Evolutionary conservation across 2,329 filamentous ascomycete species (phyloP).

Genomic region (Pestalotiopsis sp.): DNA sequence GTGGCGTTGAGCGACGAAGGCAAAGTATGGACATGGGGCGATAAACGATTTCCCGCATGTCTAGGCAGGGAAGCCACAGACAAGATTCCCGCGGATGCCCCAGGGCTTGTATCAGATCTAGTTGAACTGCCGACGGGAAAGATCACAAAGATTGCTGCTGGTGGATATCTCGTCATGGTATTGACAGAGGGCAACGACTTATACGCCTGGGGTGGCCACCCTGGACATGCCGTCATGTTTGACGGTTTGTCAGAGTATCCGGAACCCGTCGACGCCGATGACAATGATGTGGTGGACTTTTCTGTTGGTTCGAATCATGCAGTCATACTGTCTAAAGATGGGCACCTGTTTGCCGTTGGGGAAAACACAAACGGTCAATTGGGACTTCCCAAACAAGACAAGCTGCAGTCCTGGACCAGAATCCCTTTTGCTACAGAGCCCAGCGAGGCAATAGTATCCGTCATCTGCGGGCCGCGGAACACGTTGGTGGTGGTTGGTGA

Average conservation of each 20-base stretch:
- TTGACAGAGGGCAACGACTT: slow-evolving; percentile 59
- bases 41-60: slow-evolving; percentile 58
- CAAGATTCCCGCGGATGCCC: slow-evolving; percentile 47
- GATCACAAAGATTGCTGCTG: slow-evolving; percentile 56
- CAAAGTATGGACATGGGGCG: slow-evolving; percentile 57
- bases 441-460: slow-evolving; percentile 37
- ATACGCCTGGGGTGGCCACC: slow-evolving; percentile 63
- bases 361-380: slow-evolving; percentile 62
- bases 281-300: slow-evolving; percentile 57
- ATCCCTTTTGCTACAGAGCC: slow-evolving; percentile 29
- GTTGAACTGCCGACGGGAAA: slow-evolving; percentile 51
- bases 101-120: slow-evolving; percentile 51
- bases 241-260: slow-evolving; percentile 35
- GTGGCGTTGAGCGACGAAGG: slow-evolving; percentile 45
- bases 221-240: slow-evolving; percentile 34
- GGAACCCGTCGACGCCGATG: slow-evolving; percentile 47
- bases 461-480: slow-evolving; percentile 50
- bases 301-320: slow-evolving; percentile 61
- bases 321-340: slow-evolving; percentile 53
- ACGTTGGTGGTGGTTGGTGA: slow-evolving; percentile 50
- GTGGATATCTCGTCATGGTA: slow-evolving; percentile 60
- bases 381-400: slow-evolving; percentile 40
- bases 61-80: slow-evolving; percentile 53
- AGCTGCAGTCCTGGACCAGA: slow-evolving; percentile 36
- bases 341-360: slow-evolving; percentile 57